These are phyloP conservation scores for Corylus heterophylla DNA, from an alignment of 306 rosid species.

Conservation along the genomic window DNA sequence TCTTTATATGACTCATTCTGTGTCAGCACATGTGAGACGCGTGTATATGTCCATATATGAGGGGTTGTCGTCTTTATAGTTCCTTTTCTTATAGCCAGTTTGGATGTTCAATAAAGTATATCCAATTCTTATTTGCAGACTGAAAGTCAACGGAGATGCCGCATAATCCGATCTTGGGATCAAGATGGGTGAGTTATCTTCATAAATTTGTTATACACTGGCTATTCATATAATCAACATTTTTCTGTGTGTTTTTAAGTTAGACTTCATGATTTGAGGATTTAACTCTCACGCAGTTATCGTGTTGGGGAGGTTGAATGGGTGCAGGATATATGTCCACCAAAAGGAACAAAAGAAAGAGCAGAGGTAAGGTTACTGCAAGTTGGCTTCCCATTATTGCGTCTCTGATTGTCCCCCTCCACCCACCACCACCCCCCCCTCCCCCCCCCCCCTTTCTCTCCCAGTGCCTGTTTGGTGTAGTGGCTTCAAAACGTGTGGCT, in stretches of 20 bases:
- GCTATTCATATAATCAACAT: slow-evolving; percentile 12
- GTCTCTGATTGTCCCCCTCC: not conserved
- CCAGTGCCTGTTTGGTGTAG: too few species aligned
- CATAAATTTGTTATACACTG: not conserved
- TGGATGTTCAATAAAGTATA: not conserved
- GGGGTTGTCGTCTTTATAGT: not conserved
- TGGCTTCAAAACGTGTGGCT: too few species aligned
- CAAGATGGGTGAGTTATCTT: slow-evolving; percentile 82
- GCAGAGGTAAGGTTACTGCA: slow-evolving; percentile 52
- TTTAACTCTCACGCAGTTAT: slow-evolving; percentile 56
- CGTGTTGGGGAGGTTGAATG: slow-evolving; percentile 96
- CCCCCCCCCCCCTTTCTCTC: too few species aligned
- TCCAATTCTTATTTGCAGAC: slow-evolving; percentile 51
- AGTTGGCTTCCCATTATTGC: slow-evolving; percentile 25
- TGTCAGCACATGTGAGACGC: not conserved
- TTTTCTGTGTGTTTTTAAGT: slow-evolving; percentile 21
- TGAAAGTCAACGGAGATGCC: slow-evolving; percentile 87
- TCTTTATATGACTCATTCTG: not conserved
- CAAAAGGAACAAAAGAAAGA: slow-evolving; percentile 75
- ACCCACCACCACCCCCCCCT: not conserved
- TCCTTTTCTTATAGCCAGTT: not conserved
- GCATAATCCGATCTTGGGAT: slow-evolving; percentile 69
- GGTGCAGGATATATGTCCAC: slow-evolving; percentile 64
- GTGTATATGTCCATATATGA: not conserved
- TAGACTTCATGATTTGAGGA: slow-evolving; percentile 16